phyloP scores from a whole-genome alignment of 2,329 filamentous ascomycete genomes.

The Allantophomopsis lycopodina region DNA sequence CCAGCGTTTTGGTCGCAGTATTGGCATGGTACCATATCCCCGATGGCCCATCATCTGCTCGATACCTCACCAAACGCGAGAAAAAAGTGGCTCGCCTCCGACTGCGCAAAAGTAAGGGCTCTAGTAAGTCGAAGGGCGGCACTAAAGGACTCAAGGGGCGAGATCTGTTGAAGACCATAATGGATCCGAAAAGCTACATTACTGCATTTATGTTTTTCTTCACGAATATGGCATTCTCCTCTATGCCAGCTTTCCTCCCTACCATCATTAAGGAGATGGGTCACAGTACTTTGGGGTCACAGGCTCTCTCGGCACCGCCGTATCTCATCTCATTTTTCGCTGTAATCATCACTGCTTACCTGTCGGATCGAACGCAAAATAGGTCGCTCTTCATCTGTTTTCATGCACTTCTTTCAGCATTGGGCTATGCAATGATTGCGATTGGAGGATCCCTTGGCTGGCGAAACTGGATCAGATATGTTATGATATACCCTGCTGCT shows the following conservation, averaged over 20 bases:
- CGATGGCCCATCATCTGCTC: slow-evolving; percentile 55
- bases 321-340: slow-evolving; percentile 63
- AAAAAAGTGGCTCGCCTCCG: slow-evolving; percentile 58
- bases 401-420: slow-evolving; percentile 52
- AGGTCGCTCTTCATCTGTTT: slow-evolving; percentile 54
- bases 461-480: slow-evolving; percentile 43
- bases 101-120: slow-evolving; percentile 27
- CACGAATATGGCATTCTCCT: slow-evolving; percentile 78
- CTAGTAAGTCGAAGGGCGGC: neutral
- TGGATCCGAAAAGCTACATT: slow-evolving; percentile 59
- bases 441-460: slow-evolving; percentile 35
- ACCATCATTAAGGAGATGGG: slow-evolving; percentile 70
- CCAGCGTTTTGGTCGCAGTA: slow-evolving; percentile 61
- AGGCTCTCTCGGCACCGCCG: slow-evolving; percentile 70
- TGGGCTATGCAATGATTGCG: slow-evolving; percentile 46
- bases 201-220: slow-evolving; percentile 76
- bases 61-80: slow-evolving; percentile 48
- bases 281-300: slow-evolving; percentile 50
- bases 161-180: slow-evolving; percentile 44
- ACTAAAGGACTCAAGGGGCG: slow-evolving; percentile 30
- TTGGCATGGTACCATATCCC: slow-evolving; percentile 65
- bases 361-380: slow-evolving; percentile 52
- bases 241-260: slow-evolving; percentile 76
- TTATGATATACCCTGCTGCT: slow-evolving; percentile 65
- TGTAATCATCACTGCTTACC: slow-evolving; percentile 58